Evolutionary conservation across 768 basidiomycete genomes (phyloP), one percentile per base, ranked within the genome.

Genomic region (Phallus indusiatus): DNA sequence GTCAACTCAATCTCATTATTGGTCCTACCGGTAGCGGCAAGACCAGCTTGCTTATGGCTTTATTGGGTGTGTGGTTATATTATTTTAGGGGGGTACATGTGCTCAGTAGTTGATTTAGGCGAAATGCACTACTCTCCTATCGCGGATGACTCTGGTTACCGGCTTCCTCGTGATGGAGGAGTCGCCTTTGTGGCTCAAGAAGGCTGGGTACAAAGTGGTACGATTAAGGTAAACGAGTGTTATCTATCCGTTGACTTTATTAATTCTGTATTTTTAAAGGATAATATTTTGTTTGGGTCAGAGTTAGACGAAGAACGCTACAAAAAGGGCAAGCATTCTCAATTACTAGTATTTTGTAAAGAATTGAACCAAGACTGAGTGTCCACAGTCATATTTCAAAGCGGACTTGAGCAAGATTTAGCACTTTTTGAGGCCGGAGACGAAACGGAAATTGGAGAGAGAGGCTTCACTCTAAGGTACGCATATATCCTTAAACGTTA

Each of bases 371-470:
- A 21, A 36, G n/a, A 36, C 7, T 21, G 22, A n/a, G 2, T 10
- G 17, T 34, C 8, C 11, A 47, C 20, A 67, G 67, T 71, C 35
- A 22, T 68, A n/a, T 17, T 61, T 17, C 67, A 68, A 48, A 68
- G 67, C 51, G 67, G 68, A 12, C 60, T 75, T 0, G 69, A 72
- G 50, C 67, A 69, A 28, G 74, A 75, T 65, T 58, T 75, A 7
- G 67, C 65, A 28, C 55, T 75, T 17, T 71, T 74, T 53, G 70
- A 77, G 20, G 77, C 77, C 14, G 79, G 80, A 0, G 80, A 81
- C 61, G 55, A 71, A 56, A 80, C 80, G 7, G 80, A 81, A 62
- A 77, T 84, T n/a, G 82, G 82, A 14, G 82, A 84, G 61, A 82
- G 80, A 64, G 82, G 82, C 6, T 62, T 80, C 2, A 80, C 75